These are phyloP conservation scores for Schoenoplectus tabernaemontani DNA, from an alignment of 202 grass and related monocot genomes.

Conservation along the genomic window DNA sequence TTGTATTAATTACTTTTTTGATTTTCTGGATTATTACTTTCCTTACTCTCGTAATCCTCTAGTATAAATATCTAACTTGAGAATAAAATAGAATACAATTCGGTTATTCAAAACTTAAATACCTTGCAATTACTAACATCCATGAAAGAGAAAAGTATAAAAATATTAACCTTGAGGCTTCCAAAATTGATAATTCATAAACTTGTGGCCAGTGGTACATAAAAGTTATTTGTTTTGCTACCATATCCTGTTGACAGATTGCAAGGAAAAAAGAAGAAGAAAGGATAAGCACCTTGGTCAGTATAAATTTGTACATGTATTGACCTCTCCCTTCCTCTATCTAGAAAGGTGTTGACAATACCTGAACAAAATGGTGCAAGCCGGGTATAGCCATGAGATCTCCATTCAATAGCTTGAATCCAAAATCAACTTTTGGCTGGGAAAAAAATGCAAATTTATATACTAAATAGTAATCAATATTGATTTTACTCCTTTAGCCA, in stretches of 20 bases:
- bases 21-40: too few species aligned
- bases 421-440: constrained; percentile 69
- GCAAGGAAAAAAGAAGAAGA: not conserved
- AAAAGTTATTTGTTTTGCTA: constrained; percentile 67
- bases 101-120: too few species aligned
- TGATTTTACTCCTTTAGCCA: not conserved
- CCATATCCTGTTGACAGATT: constrained; percentile 36
- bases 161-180: constrained; percentile 61
- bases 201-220: constrained; percentile 84
- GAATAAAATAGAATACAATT: too few species aligned
- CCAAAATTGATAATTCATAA: constrained; percentile 76
- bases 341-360: constrained; percentile 13
- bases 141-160: not conserved
- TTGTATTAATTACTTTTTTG: too few species aligned
- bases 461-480: not conserved
- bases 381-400: constrained; percentile 89
- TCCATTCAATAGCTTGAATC: constrained; percentile 72
- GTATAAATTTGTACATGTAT: constrained; percentile 5
- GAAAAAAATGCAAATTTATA: constrained; percentile 2
- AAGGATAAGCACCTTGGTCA: constrained; percentile 17
- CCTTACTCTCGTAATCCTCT: too few species aligned
- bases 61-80: too few species aligned
- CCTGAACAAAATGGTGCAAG: constrained; percentile 62
- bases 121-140: not conserved
- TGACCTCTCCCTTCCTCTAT: not conserved